Evolutionary conservation across 2,329 filamentous ascomycete genomes (phyloP), one percentile per base, ranked within the genome.

Genomic region (Xylaria sp.): DNA sequence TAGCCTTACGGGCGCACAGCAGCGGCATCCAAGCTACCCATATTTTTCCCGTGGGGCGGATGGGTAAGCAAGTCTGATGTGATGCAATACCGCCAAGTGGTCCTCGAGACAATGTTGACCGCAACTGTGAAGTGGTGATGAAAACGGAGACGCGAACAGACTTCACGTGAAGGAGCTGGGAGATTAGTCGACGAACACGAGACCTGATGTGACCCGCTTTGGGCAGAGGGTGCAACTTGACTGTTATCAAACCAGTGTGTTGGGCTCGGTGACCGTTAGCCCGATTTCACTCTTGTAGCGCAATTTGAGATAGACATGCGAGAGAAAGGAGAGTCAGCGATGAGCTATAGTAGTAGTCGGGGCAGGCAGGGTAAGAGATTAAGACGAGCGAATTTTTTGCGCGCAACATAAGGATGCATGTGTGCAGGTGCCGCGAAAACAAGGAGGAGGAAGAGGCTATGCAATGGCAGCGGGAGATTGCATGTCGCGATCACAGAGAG

Each of bases 281-380:
- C 50, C 55, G 60, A 60, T 38, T 14, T 38, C 21, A n/a, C 21
- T 58, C 49, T 25, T 9, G 25, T 42, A 17, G 47, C 15, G 53
- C 25, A 57, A 57, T 57, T 53, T 45, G 21, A 53, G 33, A 47
- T 9, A 31, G 28, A 4, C 15, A 47, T 28, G 31, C 25, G 45
- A 47, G 25, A 15, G 23, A 15, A 45, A 28, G 40, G 60, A n/a
- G 47, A 33, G 47, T 43, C 43, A 53, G 28, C 38, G 43, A 31
- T 4, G 28, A 31, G 60, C 43, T 11, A 15, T 43, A 19, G 50
- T 23, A 38, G 49, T 58, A 50, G 42, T n/a, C n/a, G 49, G 52
- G 43, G 49, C 15, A 31, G 49, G 52, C 43, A 49, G n/a, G 54
- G 43, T 37, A 40, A 52, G 53, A 61, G 47, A 56, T 51, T 5